Evolutionary conservation across 202 grass and related monocot genomes (phyloP), one percentile per base, ranked within the genome.

Genomic region (Brachypodium distachyon): DNA sequence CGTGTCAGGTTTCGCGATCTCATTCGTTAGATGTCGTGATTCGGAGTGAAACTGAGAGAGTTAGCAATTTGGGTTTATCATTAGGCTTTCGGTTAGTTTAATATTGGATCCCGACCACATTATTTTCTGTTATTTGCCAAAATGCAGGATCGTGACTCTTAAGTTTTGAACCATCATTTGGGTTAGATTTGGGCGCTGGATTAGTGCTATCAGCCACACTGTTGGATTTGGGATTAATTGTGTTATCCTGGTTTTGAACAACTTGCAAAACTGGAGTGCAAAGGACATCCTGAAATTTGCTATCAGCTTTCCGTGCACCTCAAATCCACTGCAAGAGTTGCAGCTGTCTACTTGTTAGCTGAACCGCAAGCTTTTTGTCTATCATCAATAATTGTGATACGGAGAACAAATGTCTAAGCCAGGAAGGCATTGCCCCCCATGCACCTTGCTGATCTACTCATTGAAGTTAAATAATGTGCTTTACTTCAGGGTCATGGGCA

Each of bases 11-110:
- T 18, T 57, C 25, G 32, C 21, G 40, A 85, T 81, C 65, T 51
- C 31, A 32, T 83, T 69, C 50, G 16, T 67, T 61, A 42, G 12
- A 39, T 64, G 1, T 65, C 39, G 32, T 44, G 41, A 37, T 81
- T 53, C 36, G 48, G 59, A 63, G 32, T 81, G 63, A 55, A 74
- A 76, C 52, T 21, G 31, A 59, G 57, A 50, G 31, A 52, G 55
- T 71, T 52, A 48, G 38, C 40, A 4, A 51, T 85, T 77, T 49
- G 72, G 72, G 54, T 72, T 88, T 81, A 58, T 57, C 64, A 54
- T 72, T 55, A 34, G 61, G 56, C 42, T 72, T 72, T 38, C 56
- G 39, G 47, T 38, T 58, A 71, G 49, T 72, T 70, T 36, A 36
- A 67, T 51, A 75, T 63, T 19, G 72, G 82, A 89, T 89, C 77